Conservation (phyloP, 495 filamentous ascomycete genomes). For the Xylaria telfairii region DNA sequence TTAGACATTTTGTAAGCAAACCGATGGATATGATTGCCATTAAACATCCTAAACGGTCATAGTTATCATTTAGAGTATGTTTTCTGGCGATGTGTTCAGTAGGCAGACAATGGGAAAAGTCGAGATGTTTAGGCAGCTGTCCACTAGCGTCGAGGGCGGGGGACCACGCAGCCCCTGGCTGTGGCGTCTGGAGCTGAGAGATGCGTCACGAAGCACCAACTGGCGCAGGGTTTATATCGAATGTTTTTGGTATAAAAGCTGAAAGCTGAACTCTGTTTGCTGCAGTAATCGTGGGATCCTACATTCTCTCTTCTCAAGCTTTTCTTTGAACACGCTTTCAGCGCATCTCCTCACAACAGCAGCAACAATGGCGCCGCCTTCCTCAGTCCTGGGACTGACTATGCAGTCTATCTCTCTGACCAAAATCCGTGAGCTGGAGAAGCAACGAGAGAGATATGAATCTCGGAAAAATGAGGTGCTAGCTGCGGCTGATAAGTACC, state of each 20-base stretch:
- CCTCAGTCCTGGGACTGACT: constrained; percentile 60
- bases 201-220: neutral
- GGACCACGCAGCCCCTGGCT: neutral
- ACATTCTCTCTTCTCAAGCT: neutral
- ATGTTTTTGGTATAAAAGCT: neutral
- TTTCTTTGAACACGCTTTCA: neutral
- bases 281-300: neutral
- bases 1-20: neutral
- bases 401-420: constrained; percentile 68
- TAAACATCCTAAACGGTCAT: neutral
- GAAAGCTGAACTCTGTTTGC: neutral
- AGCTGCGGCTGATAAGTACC: constrained; percentile 36
- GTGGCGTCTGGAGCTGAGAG: neutral
- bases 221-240: neutral
- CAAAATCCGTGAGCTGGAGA: constrained; percentile 67
- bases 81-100: neutral
- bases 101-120: neutral
- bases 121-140: constrained; percentile 12
- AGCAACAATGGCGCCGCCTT: constrained; percentile 41
- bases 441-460: constrained; percentile 63
- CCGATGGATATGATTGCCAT: neutral
- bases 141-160: neutral
- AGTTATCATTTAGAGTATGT: neutral
- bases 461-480: constrained; percentile 46
- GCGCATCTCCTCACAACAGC: neutral